Evolutionary conservation across 345 rosid species (phyloP).

Genomic region (Lumnitzera littorea): DNA sequence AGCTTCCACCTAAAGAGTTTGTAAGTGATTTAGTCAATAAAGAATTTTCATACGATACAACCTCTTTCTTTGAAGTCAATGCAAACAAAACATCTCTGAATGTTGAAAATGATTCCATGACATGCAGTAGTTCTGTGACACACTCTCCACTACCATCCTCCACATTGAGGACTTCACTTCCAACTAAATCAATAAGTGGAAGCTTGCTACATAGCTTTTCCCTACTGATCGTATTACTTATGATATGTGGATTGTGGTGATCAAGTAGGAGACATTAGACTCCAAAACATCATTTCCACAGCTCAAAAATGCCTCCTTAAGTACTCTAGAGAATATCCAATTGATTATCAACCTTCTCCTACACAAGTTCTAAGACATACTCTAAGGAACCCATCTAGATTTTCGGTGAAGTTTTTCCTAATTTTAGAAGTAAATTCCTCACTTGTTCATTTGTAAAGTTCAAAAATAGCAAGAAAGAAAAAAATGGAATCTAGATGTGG

Average conservation of each 20-base stretch:
- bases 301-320: slow-evolving; percentile 58
- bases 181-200: slow-evolving; percentile 94
- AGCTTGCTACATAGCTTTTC: slow-evolving; percentile 82
- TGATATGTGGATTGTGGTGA: slow-evolving; percentile 62
- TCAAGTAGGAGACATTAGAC: slow-evolving; percentile 76
- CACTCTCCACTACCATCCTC: slow-evolving; percentile 88
- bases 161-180: slow-evolving; percentile 76
- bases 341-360: slow-evolving; percentile 68
- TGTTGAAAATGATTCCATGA: slow-evolving; percentile 88
- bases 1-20: slow-evolving; percentile 84
- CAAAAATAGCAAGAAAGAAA: slow-evolving; percentile 67
- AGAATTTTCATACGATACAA: slow-evolving; percentile 83
- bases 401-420: slow-evolving; percentile 48
- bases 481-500: slow-evolving; percentile 63
- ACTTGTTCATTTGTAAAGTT: slow-evolving; percentile 94
- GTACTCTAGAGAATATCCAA: slow-evolving; percentile 55
- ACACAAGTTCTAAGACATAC: slow-evolving; percentile 46
- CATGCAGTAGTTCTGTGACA: slow-evolving; percentile 89
- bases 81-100: slow-evolving; percentile 95
- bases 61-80: slow-evolving; percentile 72
- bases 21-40: slow-evolving; percentile 77
- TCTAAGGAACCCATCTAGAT: slow-evolving; percentile 48
- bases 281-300: slow-evolving; percentile 54
- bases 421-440: slow-evolving; percentile 60
- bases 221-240: slow-evolving; percentile 67